Evolutionary conservation across 495 filamentous ascomycete genomes (phyloP).

Genomic region (Hypoxylon lienhwacheense): DNA sequence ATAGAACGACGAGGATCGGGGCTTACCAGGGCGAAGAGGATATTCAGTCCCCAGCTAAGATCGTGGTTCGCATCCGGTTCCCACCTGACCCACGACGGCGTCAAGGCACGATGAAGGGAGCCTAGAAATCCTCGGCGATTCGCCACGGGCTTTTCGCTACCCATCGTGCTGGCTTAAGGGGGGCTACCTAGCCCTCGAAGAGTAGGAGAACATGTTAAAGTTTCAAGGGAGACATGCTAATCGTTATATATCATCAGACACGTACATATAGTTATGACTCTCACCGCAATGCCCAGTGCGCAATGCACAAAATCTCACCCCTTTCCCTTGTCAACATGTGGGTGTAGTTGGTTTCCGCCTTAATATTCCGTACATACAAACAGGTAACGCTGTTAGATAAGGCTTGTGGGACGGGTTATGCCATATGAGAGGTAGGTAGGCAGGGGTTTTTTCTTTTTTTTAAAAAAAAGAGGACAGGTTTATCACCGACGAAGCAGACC

Average conservation of each 20-base stretch:
- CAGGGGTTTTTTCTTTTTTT: no score
- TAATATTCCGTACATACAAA: no score
- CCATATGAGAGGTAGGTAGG: no score
- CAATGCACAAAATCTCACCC: no score
- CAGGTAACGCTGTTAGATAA: no score
- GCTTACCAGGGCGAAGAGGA: slow-evolving; percentile 59
- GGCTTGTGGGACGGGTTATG: no score
- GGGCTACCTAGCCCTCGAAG: background rate
- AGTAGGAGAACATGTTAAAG: background rate
- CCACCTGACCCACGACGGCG: slow-evolving; percentile 59
- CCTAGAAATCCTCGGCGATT: background rate
- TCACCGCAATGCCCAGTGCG: no score
- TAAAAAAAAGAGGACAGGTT: no score
- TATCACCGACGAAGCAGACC: no score
- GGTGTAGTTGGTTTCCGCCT: no score
- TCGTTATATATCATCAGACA: slow-evolving; percentile 6
- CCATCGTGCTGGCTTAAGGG: slow-evolving; percentile 1
- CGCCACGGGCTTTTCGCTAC: slow-evolving; percentile 3
- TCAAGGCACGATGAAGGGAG: slow-evolving; percentile 42
- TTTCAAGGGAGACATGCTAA: background rate
- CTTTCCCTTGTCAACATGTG: no score
- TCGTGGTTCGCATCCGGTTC: slow-evolving; percentile 56
- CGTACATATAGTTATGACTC: no score
- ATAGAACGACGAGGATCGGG: background rate
- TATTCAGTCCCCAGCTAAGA: slow-evolving; percentile 61